These are phyloP conservation scores for Singerocomus inundabilis DNA, from an alignment of 1,284 basidiomycete genomes.

Conservation along the genomic window DNA sequence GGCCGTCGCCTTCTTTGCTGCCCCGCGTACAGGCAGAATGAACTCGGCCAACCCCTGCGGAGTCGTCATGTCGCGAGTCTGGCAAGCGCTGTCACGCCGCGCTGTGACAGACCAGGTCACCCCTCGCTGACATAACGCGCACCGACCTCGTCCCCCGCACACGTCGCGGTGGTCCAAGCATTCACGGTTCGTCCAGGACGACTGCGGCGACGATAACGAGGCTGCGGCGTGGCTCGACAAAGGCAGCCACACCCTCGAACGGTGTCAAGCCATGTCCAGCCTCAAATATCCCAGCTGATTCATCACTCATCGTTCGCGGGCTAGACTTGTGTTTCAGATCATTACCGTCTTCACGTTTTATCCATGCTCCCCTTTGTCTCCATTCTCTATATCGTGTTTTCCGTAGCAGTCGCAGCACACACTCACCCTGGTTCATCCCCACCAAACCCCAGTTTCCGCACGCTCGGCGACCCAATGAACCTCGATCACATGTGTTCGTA, in stretches of 20 bases:
- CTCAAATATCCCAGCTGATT: conserved; percentile 2
- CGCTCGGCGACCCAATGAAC: neutral
- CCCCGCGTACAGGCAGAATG: conserved; percentile 25
- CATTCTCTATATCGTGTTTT: conserved; percentile 16
- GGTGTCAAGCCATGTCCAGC: neutral
- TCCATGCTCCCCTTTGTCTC: conserved; percentile 18
- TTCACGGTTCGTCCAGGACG: neutral
- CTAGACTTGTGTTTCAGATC: conserved; percentile 7
- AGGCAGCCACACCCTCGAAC: neutral
- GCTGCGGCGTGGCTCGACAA: neutral
- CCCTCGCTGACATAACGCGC: conserved; percentile 20
- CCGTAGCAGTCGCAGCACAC: conserved; percentile 11
- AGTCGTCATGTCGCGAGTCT: conserved; percentile 17
- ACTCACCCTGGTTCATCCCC: conserved; percentile 11
- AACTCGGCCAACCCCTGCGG: conserved; percentile 10
- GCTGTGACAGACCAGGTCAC: conserved; percentile 17
- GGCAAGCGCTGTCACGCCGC: conserved; percentile 18
- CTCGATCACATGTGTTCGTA: conserved; percentile 3
- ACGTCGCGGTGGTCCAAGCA: neutral
- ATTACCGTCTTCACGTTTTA: conserved; percentile 27
- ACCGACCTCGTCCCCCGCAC: neutral
- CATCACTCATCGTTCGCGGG: conserved; percentile 4
- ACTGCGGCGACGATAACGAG: conserved; percentile 5
- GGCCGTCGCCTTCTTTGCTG: conserved; percentile 26
- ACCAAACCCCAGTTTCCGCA: conserved; percentile 14